Base-by-base conservation (phyloP, 768 basidiomycete genomes). In the Goffeauzyma gilvescens region DNA sequence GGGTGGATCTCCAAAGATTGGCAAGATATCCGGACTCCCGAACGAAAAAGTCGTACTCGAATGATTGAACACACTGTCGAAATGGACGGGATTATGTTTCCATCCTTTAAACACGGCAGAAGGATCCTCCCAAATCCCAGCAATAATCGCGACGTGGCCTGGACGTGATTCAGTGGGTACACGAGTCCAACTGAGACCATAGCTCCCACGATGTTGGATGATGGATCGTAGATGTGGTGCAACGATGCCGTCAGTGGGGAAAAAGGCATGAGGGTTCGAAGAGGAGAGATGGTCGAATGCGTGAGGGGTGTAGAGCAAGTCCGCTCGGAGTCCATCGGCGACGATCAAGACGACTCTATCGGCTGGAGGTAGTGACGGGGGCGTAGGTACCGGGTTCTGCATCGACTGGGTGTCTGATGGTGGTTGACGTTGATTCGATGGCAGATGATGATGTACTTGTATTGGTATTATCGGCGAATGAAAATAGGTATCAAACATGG, bases 81-180 rank as follows among this genome's bases (percentile, higher is more conserved):
- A 86, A 52, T 83, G 74, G 38, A 86, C 68, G 61, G 70, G 45
- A 50, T 50, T 32, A 22, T 33, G 50, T 48, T 82, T 84, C 81
- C 82, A 84, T 35, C 80, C 81, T 36, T 47, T 47, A 25, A 47
- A 42, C 15, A 47, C 41, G 8, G 40, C 44, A 28, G 38, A 39
- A 3, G 44, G 44, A 22, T 41, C 45, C 24, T 47, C 45, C 40
- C 45, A 41, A 5, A 41, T 20, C 6, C 45, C 40, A 24, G 79
- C 84, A 48, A 86, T 84, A 41, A 87, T 72, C 17, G 84, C 83
- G 20, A 87, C 82, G 58, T 86, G 84, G 7, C 84, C 84, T 1
- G 84, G 83, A 18, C 84, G 66, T 58, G 79, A 82, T 54, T 87
- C 84, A 5, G 84, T 87, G 17, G 84, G 84, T 3, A 86, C 83